Percentiles rank a stretch among this genome's conserved stretches.
Evolutionary conservation across 805 yeast genomes (phyloP).

Genomic region (Jamesozyma spencerorum): DNA sequence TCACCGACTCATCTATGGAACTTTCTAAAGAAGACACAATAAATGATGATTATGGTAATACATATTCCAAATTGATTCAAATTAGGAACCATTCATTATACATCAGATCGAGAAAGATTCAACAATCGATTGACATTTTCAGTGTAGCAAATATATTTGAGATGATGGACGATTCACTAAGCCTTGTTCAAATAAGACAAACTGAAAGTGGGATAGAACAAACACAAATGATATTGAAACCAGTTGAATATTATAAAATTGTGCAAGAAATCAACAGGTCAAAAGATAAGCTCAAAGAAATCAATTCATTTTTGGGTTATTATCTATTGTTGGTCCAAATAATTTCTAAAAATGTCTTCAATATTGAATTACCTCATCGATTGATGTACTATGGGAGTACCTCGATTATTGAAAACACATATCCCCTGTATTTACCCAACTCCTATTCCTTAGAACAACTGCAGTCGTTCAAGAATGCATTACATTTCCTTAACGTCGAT

Average conservation of each 20-base stretch:
- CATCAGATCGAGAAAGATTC: slow-evolving; percentile 12
- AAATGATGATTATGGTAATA: slow-evolving; percentile 22
- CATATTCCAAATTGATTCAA: slow-evolving; percentile 18
- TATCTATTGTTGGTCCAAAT: slow-evolving; percentile 19
- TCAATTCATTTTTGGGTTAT: slow-evolving; percentile 23
- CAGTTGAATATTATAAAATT: slow-evolving; percentile 6
- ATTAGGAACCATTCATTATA: slow-evolving; percentile 10
- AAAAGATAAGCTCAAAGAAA: slow-evolving; percentile 6
- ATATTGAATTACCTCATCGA: slow-evolving; percentile 17
- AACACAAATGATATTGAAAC: background rate
- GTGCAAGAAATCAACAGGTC: slow-evolving; percentile 5
- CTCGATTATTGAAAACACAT: slow-evolving; percentile 14
- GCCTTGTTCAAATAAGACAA: background rate
- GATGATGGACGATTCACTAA: background rate
- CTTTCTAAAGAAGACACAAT: background rate
- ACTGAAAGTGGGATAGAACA: background rate
- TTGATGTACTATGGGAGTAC: slow-evolving; percentile 24
- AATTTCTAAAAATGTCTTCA: slow-evolving; percentile 13
- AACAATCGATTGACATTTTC: slow-evolving; percentile 13
- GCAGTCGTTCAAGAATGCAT: slow-evolving; percentile 12
- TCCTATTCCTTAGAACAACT: slow-evolving; percentile 9
- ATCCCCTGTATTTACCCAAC: slow-evolving; percentile 19
- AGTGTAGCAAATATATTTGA: background rate
- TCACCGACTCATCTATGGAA: slow-evolving; percentile 1
- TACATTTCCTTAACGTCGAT: slow-evolving; percentile 17